Evolutionary conservation across 2,329 filamentous ascomycete genomes (phyloP).

Genomic region (Madurella fahalii): DNA sequence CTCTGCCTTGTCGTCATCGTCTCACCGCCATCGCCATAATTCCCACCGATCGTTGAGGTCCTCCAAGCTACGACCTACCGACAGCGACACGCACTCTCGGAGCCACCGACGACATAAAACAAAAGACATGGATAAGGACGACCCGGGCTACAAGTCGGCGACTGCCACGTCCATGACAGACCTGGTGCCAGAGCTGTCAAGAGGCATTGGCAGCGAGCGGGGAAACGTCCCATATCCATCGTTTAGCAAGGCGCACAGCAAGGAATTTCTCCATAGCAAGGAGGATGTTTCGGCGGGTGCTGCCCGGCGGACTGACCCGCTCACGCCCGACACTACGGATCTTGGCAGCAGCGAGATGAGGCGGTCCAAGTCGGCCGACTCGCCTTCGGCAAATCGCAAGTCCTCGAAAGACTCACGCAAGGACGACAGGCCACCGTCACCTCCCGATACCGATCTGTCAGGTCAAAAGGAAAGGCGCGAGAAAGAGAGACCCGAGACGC

Average conservation of each 20-base stretch:
- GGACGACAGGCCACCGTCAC: conserved; percentile 55
- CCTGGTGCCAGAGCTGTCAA: conserved; percentile 45
- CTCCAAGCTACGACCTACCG: conserved; percentile 38
- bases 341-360: conserved; percentile 48
- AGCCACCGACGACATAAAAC: conserved; percentile 33
- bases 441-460: conserved; percentile 60
- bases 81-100: conserved; percentile 40
- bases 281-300: conserved; percentile 44
- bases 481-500: conserved; percentile 33
- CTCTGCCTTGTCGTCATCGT: conserved; percentile 17
- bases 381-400: conserved; percentile 31
- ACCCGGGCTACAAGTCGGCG: conserved; percentile 17
- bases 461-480: conserved; percentile 38
- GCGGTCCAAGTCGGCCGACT: conserved; percentile 47
- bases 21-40: conserved; percentile 29
- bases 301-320: conserved; percentile 44
- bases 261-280: conserved; percentile 69
- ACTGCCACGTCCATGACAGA: conserved; percentile 42
- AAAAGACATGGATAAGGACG: conserved; percentile 34
- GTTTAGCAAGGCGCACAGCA: conserved; percentile 89
- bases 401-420: conserved; percentile 38
- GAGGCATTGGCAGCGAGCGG: conserved; percentile 40
- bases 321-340: conserved; percentile 71
- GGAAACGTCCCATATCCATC: conserved; percentile 68
- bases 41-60: conserved; percentile 39